Conservation (phyloP, 192 early-diverging fungal species). For the Pecoramyces ruminantium region DNA sequence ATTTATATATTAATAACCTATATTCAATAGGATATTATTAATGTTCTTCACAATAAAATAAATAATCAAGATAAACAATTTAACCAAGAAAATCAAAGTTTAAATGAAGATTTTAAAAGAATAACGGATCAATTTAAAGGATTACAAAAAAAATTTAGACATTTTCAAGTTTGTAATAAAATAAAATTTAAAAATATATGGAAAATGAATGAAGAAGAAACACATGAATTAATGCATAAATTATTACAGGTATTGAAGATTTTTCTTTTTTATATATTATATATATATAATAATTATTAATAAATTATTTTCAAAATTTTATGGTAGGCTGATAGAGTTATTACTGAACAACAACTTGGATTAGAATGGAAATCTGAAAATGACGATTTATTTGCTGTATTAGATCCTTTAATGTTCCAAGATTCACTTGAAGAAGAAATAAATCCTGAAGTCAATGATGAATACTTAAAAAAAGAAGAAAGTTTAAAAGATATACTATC, state of each 20-base stretch:
- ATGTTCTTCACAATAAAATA: constrained; percentile 29
- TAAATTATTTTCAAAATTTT: no score
- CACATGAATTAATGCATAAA: constrained; percentile 27
- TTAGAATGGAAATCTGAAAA: constrained; percentile 20
- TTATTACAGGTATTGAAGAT: constrained; percentile 14
- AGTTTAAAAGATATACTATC: not conserved
- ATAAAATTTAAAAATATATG: constrained; percentile 28
- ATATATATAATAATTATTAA: no score
- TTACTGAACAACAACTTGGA: constrained; percentile 38
- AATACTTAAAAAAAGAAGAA: not conserved
- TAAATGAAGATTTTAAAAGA: constrained; percentile 40
- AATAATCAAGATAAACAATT: constrained; percentile 30
- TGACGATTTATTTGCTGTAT: constrained; percentile 19
- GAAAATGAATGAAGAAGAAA: constrained; percentile 34
- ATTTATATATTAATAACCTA: no score
- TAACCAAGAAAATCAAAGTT: constrained; percentile 20
- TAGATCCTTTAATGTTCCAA: constrained; percentile 9
- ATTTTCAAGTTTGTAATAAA: constrained; percentile 29
- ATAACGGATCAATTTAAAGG: constrained; percentile 42
- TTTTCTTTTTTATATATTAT: no score
- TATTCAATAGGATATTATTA: constrained; percentile 28
- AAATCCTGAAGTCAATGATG: not conserved
- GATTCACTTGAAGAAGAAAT: not conserved
- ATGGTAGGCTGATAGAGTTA: constrained; percentile 24
- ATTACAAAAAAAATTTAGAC: constrained; percentile 39